phyloP scores from a whole-genome alignment of 2,329 filamentous ascomycete species.

The Aspergillus hiratsukae region DNA sequence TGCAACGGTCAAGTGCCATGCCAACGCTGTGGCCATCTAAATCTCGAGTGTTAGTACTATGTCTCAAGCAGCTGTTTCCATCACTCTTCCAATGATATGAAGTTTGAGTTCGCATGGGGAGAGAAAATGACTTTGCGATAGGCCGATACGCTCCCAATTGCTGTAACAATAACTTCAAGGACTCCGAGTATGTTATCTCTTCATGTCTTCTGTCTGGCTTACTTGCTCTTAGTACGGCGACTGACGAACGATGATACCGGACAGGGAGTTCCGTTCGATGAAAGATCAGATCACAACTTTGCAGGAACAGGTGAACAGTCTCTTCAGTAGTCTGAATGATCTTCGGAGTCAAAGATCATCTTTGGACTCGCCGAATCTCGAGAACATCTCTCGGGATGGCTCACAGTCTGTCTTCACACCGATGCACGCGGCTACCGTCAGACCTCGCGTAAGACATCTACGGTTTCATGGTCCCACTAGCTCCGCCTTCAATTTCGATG shows the following conservation, averaged over 20 bases:
- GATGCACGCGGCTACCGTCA: conserved; percentile 40
- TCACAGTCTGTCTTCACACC: conserved; percentile 36
- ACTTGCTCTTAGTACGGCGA: not conserved
- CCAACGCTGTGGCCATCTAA: conserved; percentile 61
- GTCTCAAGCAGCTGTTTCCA: not conserved
- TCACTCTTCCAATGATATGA: not conserved
- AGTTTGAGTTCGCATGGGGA: not conserved
- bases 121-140: conserved; percentile 9
- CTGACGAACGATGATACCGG: conserved; percentile 4
- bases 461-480: conserved; percentile 82
- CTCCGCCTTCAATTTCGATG: conserved; percentile 76
- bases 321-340: conserved; percentile 67
- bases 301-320: conserved; percentile 76
- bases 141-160: conserved; percentile 63
- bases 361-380: conserved; percentile 31
- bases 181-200: conserved; percentile 61
- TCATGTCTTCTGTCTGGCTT: not conserved
- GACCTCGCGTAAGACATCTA: conserved; percentile 52
- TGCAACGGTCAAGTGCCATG: conserved; percentile 64
- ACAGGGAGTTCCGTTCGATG: conserved; percentile 75
- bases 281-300: conserved; percentile 66
- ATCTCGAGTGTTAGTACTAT: conserved; percentile 49
- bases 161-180: conserved; percentile 75
- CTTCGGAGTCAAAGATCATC: conserved; percentile 51
- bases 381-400: conserved; percentile 34